Conservation (phyloP, 176 grass and related monocot species). For the Carex littledalei region DNA sequence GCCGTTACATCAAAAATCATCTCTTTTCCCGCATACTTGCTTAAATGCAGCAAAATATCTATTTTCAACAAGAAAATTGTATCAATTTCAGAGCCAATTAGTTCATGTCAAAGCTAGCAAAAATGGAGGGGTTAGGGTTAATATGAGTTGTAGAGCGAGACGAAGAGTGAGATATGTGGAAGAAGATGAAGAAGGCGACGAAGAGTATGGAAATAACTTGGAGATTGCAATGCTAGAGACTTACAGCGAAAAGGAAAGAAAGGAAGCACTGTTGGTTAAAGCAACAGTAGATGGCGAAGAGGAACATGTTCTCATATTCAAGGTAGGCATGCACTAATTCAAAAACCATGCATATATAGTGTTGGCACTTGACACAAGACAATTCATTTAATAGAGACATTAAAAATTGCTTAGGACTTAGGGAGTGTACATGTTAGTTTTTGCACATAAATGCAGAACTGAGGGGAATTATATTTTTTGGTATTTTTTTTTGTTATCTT, state of each 20-base stretch:
- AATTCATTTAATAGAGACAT: not conserved
- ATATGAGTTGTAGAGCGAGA: slow-evolving; percentile 32
- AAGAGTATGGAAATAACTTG: slow-evolving; percentile 59
- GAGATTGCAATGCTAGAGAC: slow-evolving; percentile 69
- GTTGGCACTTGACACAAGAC: not conserved
- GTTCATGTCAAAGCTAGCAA: not conserved
- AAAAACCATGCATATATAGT: not conserved
- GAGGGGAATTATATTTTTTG: too few species aligned
- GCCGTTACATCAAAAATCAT: not conserved
- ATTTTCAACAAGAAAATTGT: not conserved
- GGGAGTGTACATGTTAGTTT: too few species aligned
- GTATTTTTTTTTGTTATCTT: too few species aligned
- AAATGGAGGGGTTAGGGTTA: too few species aligned
- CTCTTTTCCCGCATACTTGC: not conserved
- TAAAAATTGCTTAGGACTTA: not conserved
- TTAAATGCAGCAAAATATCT: not conserved
- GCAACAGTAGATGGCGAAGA: slow-evolving; percentile 55
- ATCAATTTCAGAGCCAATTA: not conserved
- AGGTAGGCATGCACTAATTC: slow-evolving; percentile 24
- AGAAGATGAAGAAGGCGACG: slow-evolving; percentile 18
- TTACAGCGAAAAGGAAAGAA: slow-evolving; percentile 48
- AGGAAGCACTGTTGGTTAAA: slow-evolving; percentile 55
- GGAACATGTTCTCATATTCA: slow-evolving; percentile 66
- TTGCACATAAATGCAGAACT: too few species aligned
- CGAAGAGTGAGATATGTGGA: slow-evolving; percentile 47